phyloP scores from a whole-genome alignment of 2,329 filamentous ascomycete genomes.

The Bipolaris bicolor region DNA sequence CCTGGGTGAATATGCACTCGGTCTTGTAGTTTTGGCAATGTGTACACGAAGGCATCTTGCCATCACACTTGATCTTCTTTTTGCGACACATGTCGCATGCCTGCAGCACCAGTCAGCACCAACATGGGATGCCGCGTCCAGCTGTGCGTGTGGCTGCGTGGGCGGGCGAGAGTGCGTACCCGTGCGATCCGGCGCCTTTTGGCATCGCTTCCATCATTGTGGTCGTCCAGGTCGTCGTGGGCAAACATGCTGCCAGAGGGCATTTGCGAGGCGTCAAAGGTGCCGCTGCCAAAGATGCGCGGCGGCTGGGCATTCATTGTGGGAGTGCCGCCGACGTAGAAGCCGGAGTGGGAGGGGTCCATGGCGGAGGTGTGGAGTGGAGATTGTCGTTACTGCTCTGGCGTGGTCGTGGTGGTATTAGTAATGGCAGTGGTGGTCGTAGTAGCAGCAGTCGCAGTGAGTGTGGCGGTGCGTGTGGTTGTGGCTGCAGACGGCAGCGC shows the following conservation, averaged over 20 bases:
- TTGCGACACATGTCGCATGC: slow-evolving; percentile 97
- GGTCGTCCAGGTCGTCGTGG: slow-evolving; percentile 61
- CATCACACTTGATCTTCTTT: slow-evolving; percentile 97
- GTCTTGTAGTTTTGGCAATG: slow-evolving; percentile 99
- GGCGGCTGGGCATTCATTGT: slow-evolving; percentile 50
- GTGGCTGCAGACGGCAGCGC: neutral
- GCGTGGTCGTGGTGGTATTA: neutral
- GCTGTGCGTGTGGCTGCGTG: neutral
- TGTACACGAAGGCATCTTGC: slow-evolving; percentile 90
- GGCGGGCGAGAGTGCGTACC: slow-evolving; percentile 56
- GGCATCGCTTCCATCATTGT: slow-evolving; percentile 70
- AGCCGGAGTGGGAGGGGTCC: slow-evolving; percentile 43
- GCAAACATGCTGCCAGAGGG: slow-evolving; percentile 44
- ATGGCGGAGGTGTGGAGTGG: slow-evolving; percentile 27
- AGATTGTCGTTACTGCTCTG: neutral
- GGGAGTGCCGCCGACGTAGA: slow-evolving; percentile 42
- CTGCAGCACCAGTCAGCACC: slow-evolving; percentile 54
- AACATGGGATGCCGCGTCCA: neutral
- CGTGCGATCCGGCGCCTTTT: slow-evolving; percentile 89
- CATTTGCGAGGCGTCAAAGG: slow-evolving; percentile 47
- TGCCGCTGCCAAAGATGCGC: slow-evolving; percentile 49
- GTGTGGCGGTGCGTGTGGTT: slow-evolving; percentile 19
- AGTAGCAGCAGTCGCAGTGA: neutral
- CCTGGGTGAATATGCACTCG: slow-evolving; percentile 94
- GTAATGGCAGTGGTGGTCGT: neutral